phyloP scores from a whole-genome alignment of 441 rosid genomes.

The Hura crepitans region DNA sequence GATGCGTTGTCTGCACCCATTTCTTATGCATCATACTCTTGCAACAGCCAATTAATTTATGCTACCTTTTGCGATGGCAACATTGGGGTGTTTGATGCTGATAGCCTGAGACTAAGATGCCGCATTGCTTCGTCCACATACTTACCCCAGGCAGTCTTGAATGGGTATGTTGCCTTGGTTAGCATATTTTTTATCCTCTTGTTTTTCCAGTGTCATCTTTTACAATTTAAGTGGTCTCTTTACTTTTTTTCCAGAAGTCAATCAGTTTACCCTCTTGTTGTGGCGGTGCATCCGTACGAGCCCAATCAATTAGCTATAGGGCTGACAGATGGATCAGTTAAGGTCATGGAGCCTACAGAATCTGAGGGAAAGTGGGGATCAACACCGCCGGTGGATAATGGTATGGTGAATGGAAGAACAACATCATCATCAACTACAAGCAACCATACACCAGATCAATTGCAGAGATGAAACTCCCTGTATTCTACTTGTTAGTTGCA shows the following conservation, averaged over 20 bases:
- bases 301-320: constrained; percentile 77
- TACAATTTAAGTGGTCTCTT: too few relatives aligned
- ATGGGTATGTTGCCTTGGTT: constrained; percentile 40
- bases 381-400: constrained; percentile 52
- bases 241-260: constrained; percentile 42
- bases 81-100: constrained; percentile 76
- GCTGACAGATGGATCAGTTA: constrained; percentile 67
- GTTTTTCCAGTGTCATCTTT: too few relatives aligned
- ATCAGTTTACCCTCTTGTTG: constrained; percentile 61
- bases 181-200: background rate
- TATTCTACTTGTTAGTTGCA: constrained; percentile 14
- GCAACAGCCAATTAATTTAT: constrained; percentile 77
- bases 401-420: constrained; percentile 49
- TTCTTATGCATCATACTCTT: constrained; percentile 68
- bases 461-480: constrained; percentile 46
- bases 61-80: constrained; percentile 79
- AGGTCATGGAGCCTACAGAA: constrained; percentile 74
- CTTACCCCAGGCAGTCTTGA: constrained; percentile 42
- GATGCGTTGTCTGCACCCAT: constrained; percentile 65
- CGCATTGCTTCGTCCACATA: constrained; percentile 71
- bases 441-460: constrained; percentile 69
- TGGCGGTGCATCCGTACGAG: constrained; percentile 78
- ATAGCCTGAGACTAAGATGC: constrained; percentile 64
- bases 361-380: constrained; percentile 80
- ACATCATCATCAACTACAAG: constrained; percentile 73